Conservation (phyloP, 73 alveolate genomes). For the Symbiodinium pilosum region DNA sequence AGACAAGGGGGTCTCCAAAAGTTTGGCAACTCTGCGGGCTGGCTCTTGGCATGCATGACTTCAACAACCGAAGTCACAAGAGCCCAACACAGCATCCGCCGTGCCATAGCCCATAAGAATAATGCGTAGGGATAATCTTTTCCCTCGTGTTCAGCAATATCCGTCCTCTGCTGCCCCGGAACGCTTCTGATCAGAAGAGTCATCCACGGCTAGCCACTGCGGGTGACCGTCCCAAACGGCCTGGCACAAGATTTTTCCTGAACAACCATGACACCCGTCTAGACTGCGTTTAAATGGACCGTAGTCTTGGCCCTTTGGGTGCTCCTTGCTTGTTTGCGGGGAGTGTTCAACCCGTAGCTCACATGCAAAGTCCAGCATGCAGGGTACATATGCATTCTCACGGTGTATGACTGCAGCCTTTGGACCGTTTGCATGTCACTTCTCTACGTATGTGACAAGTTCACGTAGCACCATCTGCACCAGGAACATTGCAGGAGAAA, state of each 20-base stretch:
- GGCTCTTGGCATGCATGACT: background rate
- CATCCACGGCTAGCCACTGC: conserved; percentile 19
- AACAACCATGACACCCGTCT: background rate
- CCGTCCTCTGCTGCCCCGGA: background rate
- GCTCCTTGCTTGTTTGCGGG: background rate
- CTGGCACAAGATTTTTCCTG: background rate
- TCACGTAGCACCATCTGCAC: too few species aligned
- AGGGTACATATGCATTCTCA: background rate
- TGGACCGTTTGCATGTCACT: background rate
- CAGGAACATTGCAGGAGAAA: background rate
- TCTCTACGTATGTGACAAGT: too few species aligned
- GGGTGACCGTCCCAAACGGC: conserved; percentile 64
- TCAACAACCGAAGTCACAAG: background rate
- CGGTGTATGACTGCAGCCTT: background rate
- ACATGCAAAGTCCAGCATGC: too few species aligned
- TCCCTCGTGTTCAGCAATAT: background rate
- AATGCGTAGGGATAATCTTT: background rate
- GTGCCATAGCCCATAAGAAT: background rate
- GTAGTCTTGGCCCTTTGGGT: background rate
- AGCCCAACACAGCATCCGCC: background rate
- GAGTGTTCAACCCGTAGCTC: too few species aligned
- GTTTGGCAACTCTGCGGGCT: background rate
- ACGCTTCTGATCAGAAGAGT: background rate
- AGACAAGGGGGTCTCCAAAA: too few species aligned
- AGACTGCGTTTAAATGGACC: background rate